phyloP scores from a whole-genome alignment of 495 filamentous ascomycete genomes.

The Penicillium dipodomyicola region DNA sequence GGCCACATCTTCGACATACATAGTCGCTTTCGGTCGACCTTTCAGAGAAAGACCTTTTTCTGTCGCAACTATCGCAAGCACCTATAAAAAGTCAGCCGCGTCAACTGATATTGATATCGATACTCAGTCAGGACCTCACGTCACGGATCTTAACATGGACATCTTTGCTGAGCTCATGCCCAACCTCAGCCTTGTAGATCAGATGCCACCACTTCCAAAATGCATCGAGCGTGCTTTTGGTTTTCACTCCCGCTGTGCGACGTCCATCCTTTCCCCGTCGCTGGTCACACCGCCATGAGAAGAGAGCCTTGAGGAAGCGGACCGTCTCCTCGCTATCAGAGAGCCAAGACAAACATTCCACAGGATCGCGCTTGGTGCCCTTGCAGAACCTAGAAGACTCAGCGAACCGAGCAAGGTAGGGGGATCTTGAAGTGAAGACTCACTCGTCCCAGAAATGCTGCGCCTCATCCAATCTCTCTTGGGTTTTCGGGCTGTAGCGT shows the following conservation, averaged over 20 bases:
- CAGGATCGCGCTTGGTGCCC: constrained; percentile 20
- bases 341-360: constrained; percentile 23
- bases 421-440: constrained; percentile 8
- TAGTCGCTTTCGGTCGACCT: constrained; percentile 28
- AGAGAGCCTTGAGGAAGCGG: constrained; percentile 32
- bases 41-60: constrained; percentile 22
- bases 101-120: too few relatives aligned
- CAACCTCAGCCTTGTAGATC: constrained; percentile 25
- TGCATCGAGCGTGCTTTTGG: constrained; percentile 33
- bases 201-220: constrained; percentile 43
- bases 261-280: constrained; percentile 32
- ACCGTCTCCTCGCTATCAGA: constrained; percentile 32
- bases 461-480: constrained; percentile 27
- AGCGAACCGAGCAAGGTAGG: constrained; percentile 10
- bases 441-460: constrained; percentile 28
- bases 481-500: constrained; percentile 27
- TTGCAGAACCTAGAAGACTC: constrained; percentile 24
- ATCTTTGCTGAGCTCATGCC: constrained; percentile 27
- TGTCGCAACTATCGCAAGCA: constrained; percentile 25
- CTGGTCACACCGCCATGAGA: constrained; percentile 30
- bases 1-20: constrained; percentile 39
- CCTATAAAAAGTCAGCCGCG: constrained; percentile 19
- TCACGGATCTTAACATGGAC: constrained; percentile 25
- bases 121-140: constrained; percentile 10
- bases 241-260: constrained; percentile 28